Percentiles rank a stretch among this genome's conserved stretches.
These are phyloP conservation scores for Yamadazyma buinensis DNA, from an alignment of 1,139 yeast species.

Conservation along the genomic window DNA sequence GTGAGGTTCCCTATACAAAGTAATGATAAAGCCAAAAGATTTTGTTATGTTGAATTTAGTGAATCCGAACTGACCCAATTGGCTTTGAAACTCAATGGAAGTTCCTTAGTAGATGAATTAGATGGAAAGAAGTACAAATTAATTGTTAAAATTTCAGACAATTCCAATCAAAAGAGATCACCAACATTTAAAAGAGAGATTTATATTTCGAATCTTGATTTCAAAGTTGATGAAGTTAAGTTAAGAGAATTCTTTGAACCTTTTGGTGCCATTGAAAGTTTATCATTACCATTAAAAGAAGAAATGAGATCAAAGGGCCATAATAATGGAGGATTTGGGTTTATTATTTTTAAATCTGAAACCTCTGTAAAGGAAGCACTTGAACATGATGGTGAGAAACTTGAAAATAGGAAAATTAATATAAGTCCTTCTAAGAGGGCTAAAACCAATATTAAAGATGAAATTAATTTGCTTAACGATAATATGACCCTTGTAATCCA, in stretches of 20 bases:
- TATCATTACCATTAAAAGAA: conserved; percentile 45
- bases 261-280: conserved; percentile 42
- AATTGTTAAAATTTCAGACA: conserved; percentile 16
- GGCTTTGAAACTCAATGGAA: conserved; percentile 49
- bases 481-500: conserved; percentile 38
- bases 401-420: conserved; percentile 42
- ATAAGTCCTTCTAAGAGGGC: conserved; percentile 25
- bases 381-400: conserved; percentile 26
- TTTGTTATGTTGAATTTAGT: conserved; percentile 68
- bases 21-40: conserved; percentile 56
- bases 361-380: conserved; percentile 42
- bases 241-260: conserved; percentile 23
- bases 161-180: conserved; percentile 5
- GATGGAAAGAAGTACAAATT: conserved; percentile 18
- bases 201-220: conserved; percentile 71
- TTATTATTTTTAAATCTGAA: conserved; percentile 40
- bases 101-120: conserved; percentile 18
- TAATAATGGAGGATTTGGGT: conserved; percentile 54
- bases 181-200: conserved; percentile 25
- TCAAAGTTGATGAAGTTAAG: conserved; percentile 32
- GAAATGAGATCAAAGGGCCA: conserved; percentile 24
- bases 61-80: conserved; percentile 40
- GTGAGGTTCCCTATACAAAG: conserved; percentile 67
- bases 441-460: conserved; percentile 1
- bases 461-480: conserved; percentile 19